Evolutionary conservation across 2,329 filamentous ascomycete species (phyloP).

Genomic region (Fusarium goolgardi): DNA sequence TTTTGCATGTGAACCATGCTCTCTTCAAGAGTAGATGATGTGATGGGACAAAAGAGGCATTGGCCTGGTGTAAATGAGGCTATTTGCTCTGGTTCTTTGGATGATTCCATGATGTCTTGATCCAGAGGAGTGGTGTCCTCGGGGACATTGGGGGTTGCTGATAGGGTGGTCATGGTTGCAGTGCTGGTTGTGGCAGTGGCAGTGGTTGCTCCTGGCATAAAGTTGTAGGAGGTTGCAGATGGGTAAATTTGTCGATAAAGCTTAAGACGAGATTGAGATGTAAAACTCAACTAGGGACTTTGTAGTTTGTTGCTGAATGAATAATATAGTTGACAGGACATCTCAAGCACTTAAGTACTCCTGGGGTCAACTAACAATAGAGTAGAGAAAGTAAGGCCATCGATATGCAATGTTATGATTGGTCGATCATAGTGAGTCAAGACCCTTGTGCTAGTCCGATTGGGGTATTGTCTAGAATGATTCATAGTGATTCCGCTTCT

Average conservation of each 20-base stretch:
- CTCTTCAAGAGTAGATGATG: neutral
- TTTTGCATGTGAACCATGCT: constrained; percentile 15
- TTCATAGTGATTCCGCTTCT: constrained; percentile 18
- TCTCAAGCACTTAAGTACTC: neutral
- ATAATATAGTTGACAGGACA: accelerated
- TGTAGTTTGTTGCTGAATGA: neutral
- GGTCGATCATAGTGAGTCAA: constrained; percentile 7
- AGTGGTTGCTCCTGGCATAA: constrained; percentile 21
- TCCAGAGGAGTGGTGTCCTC: neutral
- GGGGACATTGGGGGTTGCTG: too few relatives aligned
- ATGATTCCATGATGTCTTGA: neutral
- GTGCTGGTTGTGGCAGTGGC: neutral
- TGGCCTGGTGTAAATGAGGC: neutral
- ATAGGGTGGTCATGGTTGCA: neutral
- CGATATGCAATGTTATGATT: neutral
- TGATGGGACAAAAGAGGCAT: constrained; percentile 13
- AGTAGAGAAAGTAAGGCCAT: neutral
- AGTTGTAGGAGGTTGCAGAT: neutral
- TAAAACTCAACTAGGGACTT: accelerated
- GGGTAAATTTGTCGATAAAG: neutral
- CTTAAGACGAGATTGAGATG: accelerated
- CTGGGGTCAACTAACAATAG: neutral
- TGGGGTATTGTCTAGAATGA: constrained; percentile 1
- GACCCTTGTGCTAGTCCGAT: neutral
- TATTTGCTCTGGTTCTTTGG: neutral